Conservation (phyloP, 2,329 filamentous ascomycete genomes). For the Pestalotiopsis sp. region DNA sequence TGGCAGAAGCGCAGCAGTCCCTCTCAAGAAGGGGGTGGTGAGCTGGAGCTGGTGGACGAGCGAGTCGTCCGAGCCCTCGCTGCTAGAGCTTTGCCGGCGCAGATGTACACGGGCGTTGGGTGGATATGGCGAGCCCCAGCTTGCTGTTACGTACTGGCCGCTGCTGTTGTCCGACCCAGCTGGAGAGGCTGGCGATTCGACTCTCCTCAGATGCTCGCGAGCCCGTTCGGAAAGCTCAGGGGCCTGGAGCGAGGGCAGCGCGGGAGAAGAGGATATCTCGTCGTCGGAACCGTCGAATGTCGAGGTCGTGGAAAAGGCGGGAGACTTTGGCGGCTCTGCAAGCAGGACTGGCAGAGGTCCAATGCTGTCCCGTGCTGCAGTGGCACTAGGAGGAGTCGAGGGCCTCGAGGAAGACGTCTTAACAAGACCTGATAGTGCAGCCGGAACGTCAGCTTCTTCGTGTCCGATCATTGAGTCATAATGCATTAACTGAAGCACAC, state of each 20-base stretch:
- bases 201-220: slow-evolving; percentile 57
- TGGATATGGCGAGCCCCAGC: slow-evolving; percentile 91
- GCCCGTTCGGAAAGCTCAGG: slow-evolving; percentile 61
- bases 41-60: slow-evolving; percentile 65
- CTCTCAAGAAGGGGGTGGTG: slow-evolving; percentile 64
- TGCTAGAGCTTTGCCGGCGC: slow-evolving; percentile 56
- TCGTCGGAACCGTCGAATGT: slow-evolving; percentile 59
- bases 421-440: slow-evolving; percentile 36
- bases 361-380: slow-evolving; percentile 59
- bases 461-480: neutral
- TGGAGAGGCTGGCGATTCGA: slow-evolving; percentile 38
- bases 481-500: neutral
- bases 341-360: slow-evolving; percentile 38
- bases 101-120: slow-evolving; percentile 57
- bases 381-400: slow-evolving; percentile 60
- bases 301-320: slow-evolving; percentile 63
- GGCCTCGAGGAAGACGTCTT: slow-evolving; percentile 60
- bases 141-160: slow-evolving; percentile 67
- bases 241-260: slow-evolving; percentile 60
- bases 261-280: slow-evolving; percentile 55
- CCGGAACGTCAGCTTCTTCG: slow-evolving; percentile 1
- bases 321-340: slow-evolving; percentile 49
- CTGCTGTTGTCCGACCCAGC: slow-evolving; percentile 36
- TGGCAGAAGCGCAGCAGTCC: slow-evolving; percentile 48
- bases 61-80: slow-evolving; percentile 61